A percentile compares a stretch with the other conserved stretches of the same genome.
phyloP scores from a whole-genome alignment of 2,329 filamentous ascomycete species.

The Aspergillus chevalieri region DNA sequence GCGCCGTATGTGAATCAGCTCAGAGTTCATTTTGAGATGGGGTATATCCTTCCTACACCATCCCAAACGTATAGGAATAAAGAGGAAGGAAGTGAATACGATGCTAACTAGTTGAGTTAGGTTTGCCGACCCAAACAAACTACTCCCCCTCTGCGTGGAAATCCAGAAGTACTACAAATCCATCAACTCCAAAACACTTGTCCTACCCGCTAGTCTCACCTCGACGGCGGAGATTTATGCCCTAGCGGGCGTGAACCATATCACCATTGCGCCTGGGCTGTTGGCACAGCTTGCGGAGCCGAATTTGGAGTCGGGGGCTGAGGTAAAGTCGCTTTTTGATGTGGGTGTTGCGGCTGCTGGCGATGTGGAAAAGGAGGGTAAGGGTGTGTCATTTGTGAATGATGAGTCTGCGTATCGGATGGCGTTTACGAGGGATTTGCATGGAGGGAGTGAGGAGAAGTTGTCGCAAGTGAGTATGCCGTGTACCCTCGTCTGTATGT shows the following conservation, averaged over 20 bases:
- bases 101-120: slow-evolving; percentile 6
- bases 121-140: slow-evolving; percentile 21
- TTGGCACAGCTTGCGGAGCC: slow-evolving; percentile 43
- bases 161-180: slow-evolving; percentile 50
- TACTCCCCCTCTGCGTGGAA: slow-evolving; percentile 45
- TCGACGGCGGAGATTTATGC: slow-evolving; percentile 53
- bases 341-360: slow-evolving; percentile 5
- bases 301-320: slow-evolving; percentile 22
- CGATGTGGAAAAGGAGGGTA: neutral
- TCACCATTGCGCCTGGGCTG: slow-evolving; percentile 53
- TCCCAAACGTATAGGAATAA: neutral
- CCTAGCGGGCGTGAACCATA: slow-evolving; percentile 53
- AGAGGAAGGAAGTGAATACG: no score
- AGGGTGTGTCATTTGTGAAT: slow-evolving; percentile 23
- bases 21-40: slow-evolving; percentile 53
- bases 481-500: neutral
- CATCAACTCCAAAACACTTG: slow-evolving; percentile 40
- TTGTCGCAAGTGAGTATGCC: slow-evolving; percentile 34
- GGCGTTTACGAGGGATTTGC: slow-evolving; percentile 44
- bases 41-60: slow-evolving; percentile 10
- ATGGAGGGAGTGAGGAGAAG: slow-evolving; percentile 43
- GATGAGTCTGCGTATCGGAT: slow-evolving; percentile 47
- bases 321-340: slow-evolving; percentile 26
- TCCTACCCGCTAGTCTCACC: slow-evolving; percentile 54
- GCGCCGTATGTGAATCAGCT: slow-evolving; percentile 61